These are phyloP conservation scores for Rutstroemia sp. DNA, from an alignment of 2,329 filamentous ascomycete species.

Conservation along the genomic window DNA sequence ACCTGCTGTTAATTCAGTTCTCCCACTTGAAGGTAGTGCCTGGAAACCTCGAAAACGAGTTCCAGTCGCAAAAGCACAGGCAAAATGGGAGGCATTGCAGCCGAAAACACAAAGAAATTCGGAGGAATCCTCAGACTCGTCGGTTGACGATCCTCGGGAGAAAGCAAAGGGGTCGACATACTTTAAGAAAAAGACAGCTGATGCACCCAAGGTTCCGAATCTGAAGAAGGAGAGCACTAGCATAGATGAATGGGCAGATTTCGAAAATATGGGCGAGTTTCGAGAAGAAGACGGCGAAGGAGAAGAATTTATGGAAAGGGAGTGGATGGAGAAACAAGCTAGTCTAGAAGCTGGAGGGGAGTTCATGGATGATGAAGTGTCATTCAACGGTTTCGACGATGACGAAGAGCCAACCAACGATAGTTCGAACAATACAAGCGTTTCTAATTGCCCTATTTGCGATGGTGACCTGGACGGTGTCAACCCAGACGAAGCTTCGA, in stretches of 20 bases:
- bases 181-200: slow-evolving; percentile 11
- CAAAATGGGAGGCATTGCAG: slow-evolving; percentile 26
- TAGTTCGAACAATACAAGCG: slow-evolving; percentile 13
- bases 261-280: slow-evolving; percentile 55
- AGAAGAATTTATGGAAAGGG: slow-evolving; percentile 57
- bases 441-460: slow-evolving; percentile 67
- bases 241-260: slow-evolving; percentile 43
- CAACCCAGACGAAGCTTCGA: slow-evolving; percentile 58
- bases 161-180: neutral
- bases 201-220: slow-evolving; percentile 27
- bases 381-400: slow-evolving; percentile 19
- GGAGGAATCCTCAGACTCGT: neutral
- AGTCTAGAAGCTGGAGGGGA: slow-evolving; percentile 53
- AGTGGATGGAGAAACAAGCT: slow-evolving; percentile 71
- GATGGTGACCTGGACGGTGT: slow-evolving; percentile 53
- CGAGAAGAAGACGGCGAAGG: slow-evolving; percentile 38
- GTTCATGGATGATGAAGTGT: slow-evolving; percentile 25
- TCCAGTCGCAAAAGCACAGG: slow-evolving; percentile 20
- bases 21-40: slow-evolving; percentile 5
- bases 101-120: slow-evolving; percentile 12
- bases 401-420: slow-evolving; percentile 8
- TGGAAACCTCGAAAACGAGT: slow-evolving; percentile 16
- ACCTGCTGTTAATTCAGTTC: slow-evolving; percentile 9
- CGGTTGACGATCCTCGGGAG: neutral
- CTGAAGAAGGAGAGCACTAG: slow-evolving; percentile 43